Conservation (phyloP, 169 alveolate species). For the Plasmodium malariae region DNA sequence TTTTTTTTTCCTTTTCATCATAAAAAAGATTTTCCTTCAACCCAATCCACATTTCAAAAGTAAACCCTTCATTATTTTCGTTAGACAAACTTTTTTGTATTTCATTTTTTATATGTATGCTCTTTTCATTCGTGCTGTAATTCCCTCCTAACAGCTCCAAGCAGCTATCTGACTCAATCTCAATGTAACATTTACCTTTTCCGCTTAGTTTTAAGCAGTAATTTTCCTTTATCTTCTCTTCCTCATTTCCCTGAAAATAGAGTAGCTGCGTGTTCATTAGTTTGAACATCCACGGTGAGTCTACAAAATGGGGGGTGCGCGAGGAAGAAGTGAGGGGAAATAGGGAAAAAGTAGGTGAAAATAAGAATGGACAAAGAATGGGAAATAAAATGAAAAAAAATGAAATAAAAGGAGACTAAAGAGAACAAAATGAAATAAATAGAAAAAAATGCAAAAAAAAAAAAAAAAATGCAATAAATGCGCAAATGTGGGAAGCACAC, state of each 20-base stretch:
- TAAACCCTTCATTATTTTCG: constrained; percentile 67
- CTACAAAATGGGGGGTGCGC: constrained; percentile 1
- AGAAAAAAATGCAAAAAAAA: neutral
- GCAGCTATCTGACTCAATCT: constrained; percentile 45
- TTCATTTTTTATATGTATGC: constrained; percentile 49
- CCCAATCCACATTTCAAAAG: constrained; percentile 74
- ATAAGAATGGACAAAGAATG: neutral
- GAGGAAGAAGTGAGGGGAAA: neutral
- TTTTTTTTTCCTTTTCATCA: neutral
- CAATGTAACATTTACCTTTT: constrained; percentile 20
- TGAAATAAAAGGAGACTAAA: too few species aligned
- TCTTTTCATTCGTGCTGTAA: constrained; percentile 53
- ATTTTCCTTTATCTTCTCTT: constrained; percentile 11
- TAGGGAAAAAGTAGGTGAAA: neutral
- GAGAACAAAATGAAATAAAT: neutral
- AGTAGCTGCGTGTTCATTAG: constrained; percentile 7
- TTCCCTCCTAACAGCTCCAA: constrained; percentile 61
- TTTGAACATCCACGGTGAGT: constrained; percentile 33
- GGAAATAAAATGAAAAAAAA: too few species aligned
- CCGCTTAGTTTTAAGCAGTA: constrained; percentile 50
- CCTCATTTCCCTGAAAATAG: constrained; percentile 1
- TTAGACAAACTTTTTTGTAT: constrained; percentile 12
- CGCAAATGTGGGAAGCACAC: too few species aligned
- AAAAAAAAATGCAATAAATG: too few species aligned
- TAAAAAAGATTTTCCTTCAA: constrained; percentile 2